These are phyloP conservation scores for Musa beccarii DNA, from an alignment of 176 grass and related monocot species.

Conservation along the genomic window DNA sequence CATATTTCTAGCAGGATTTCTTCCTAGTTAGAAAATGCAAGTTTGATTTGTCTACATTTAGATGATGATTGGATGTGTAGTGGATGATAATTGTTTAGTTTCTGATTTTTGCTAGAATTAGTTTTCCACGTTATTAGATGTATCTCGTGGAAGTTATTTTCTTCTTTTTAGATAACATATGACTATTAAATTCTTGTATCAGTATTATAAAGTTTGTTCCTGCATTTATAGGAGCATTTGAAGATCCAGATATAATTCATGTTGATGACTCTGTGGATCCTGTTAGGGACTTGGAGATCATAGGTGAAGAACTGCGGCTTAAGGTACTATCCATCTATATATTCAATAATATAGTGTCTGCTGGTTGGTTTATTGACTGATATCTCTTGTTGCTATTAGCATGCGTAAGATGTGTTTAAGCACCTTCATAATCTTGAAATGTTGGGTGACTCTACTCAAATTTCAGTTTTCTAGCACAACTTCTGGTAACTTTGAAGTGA, in stretches of 20 bases:
- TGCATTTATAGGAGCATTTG: constrained; percentile 77
- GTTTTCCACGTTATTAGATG: not conserved
- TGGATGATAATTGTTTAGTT: not conserved
- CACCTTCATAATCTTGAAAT: not conserved
- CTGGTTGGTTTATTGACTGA: not conserved
- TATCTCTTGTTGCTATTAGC: not conserved
- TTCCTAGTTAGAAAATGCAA: too few species aligned
- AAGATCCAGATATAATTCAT: constrained; percentile 87
- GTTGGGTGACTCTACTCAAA: not conserved
- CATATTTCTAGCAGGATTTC: too few species aligned
- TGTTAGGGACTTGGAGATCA: constrained; percentile 96
- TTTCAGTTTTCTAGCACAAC: not conserved
- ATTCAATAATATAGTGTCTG: not conserved
- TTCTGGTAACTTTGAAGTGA: too few species aligned
- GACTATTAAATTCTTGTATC: not conserved
- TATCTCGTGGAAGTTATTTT: not conserved
- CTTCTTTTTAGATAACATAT: not conserved
- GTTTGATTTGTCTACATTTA: too few species aligned
- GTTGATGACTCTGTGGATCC: constrained; percentile 91
- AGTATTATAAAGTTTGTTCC: not conserved
- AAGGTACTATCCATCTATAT: constrained; percentile 47
- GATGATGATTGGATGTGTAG: not conserved
- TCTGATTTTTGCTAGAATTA: not conserved
- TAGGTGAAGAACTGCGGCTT: constrained; percentile 79
- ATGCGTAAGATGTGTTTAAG: not conserved